phyloP scores from a whole-genome alignment of 2,329 filamentous ascomycete genomes.

The Fusarium solani-melongenae region DNA sequence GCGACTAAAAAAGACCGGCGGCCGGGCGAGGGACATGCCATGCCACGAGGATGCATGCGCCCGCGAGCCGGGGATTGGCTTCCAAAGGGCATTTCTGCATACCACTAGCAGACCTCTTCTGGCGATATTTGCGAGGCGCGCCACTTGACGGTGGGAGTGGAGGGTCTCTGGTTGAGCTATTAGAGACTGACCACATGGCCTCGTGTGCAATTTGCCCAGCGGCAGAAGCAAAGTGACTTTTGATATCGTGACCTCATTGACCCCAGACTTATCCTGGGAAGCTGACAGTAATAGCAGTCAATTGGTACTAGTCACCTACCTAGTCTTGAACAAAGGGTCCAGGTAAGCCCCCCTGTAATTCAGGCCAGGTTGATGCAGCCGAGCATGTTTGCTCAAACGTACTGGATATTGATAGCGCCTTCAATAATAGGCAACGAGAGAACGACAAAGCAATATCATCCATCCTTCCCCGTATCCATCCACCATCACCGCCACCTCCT shows the following conservation, averaged over 20 bases:
- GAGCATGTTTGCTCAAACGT: neutral
- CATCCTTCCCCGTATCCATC: neutral
- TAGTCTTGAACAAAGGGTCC: neutral
- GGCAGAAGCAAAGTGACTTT: constrained; percentile 14
- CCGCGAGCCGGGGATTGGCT: constrained; percentile 7
- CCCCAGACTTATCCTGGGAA: neutral
- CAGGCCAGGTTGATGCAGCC: neutral
- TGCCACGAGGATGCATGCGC: constrained; percentile 5
- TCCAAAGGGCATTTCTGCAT: neutral
- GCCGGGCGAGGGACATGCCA: neutral
- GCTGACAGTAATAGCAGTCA: constrained; percentile 1
- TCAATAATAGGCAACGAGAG: neutral
- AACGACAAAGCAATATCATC: constrained; percentile 1
- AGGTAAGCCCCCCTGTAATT: neutral
- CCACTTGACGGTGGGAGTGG: constrained; percentile 27
- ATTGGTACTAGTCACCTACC: neutral
- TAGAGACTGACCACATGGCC: constrained; percentile 4
- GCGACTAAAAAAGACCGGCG: neutral
- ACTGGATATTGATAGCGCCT: neutral
- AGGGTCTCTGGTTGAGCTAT: neutral
- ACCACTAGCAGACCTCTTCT: constrained; percentile 1
- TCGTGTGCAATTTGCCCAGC: constrained; percentile 15
- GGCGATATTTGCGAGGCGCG: constrained; percentile 17
- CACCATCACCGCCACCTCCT: constrained; percentile 10
- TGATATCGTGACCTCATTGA: constrained; percentile 1